Percentiles rank a stretch among this genome's conserved stretches.
These are phyloP conservation scores for Trametes punicea DNA, from an alignment of 768 basidiomycete genomes.

Conservation along the genomic window DNA sequence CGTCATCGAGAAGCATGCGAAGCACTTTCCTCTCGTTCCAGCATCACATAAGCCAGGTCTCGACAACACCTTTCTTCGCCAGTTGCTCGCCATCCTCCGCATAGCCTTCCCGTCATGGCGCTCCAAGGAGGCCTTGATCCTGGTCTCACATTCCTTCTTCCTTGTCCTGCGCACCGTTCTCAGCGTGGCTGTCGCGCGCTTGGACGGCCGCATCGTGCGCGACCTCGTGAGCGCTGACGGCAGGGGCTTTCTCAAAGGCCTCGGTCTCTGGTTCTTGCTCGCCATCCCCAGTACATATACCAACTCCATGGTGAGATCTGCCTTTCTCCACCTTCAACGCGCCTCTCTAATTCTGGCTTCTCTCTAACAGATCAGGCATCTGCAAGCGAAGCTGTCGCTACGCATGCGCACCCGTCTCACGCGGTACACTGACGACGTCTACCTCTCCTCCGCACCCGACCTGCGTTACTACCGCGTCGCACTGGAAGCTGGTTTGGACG, in stretches of 20 bases:
- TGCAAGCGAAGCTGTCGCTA: slow-evolving; percentile 83
- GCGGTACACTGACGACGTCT: slow-evolving; percentile 88
- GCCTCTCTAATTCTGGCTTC: neutral
- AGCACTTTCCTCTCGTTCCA: slow-evolving; percentile 59
- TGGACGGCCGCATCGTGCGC: slow-evolving; percentile 88
- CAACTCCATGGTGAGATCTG: slow-evolving; percentile 75
- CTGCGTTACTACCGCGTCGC: slow-evolving; percentile 62
- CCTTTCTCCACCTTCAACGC: neutral
- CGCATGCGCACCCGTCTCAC: slow-evolving; percentile 83
- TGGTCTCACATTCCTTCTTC: slow-evolving; percentile 79
- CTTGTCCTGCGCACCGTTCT: slow-evolving; percentile 83
- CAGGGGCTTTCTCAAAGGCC: slow-evolving; percentile 74
- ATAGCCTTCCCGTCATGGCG: slow-evolving; percentile 63
- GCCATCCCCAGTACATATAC: slow-evolving; percentile 94
- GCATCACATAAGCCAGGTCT: slow-evolving; percentile 57
- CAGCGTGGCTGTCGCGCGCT: slow-evolving; percentile 80
- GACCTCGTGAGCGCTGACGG: slow-evolving; percentile 87
- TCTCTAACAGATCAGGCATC: slow-evolving; percentile 67
- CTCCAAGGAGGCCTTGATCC: slow-evolving; percentile 69
- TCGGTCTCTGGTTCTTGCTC: slow-evolving; percentile 85
- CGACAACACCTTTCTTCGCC: slow-evolving; percentile 63
- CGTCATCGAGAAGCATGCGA: slow-evolving; percentile 50
- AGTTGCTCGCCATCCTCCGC: slow-evolving; percentile 71
- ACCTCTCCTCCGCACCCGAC: slow-evolving; percentile 72
- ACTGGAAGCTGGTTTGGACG: slow-evolving; percentile 44